A percentile compares a stretch with the other conserved stretches of the same genome.
phyloP scores from a whole-genome alignment of 495 filamentous ascomycete species.

The Trypethelium eluteriae region DNA sequence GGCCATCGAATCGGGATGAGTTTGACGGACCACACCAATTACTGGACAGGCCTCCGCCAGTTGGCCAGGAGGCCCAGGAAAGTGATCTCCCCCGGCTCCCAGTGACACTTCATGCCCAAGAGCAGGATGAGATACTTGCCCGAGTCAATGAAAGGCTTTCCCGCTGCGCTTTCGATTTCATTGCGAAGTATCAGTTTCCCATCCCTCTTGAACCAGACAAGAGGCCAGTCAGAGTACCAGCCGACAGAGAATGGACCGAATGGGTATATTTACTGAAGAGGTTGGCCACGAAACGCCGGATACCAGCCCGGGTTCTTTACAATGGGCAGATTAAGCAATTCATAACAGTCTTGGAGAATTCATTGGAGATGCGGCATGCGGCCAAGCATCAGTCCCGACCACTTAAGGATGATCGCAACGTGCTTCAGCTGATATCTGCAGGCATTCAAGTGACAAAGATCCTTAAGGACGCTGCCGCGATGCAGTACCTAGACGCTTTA shows the following conservation, averaged over 20 bases:
- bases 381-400: constrained; percentile 76
- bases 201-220: constrained; percentile 74
- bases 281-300: constrained; percentile 74
- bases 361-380: constrained; percentile 50
- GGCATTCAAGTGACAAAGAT: constrained; percentile 83
- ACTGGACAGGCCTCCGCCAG: constrained; percentile 56
- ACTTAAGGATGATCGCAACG: constrained; percentile 82
- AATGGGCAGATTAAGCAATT: constrained; percentile 63
- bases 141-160: constrained; percentile 77
- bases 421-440: constrained; percentile 76
- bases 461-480: constrained; percentile 69
- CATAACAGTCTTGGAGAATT: constrained; percentile 28
- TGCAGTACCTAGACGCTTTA: constrained; percentile 70
- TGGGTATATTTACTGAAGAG: constrained; percentile 85
- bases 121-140: constrained; percentile 72
- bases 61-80: constrained; percentile 63
- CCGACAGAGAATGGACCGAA: constrained; percentile 84
- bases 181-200: constrained; percentile 83
- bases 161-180: constrained; percentile 79
- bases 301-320: constrained; percentile 74
- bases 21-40: constrained; percentile 82
- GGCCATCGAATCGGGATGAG: constrained; percentile 75
- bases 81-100: constrained; percentile 73
- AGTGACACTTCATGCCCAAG: constrained; percentile 70
- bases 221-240: constrained; percentile 66